Evolutionary conservation across 2,329 filamentous ascomycete genomes (phyloP).

Genomic region (Zymoseptoria pseudotritici): DNA sequence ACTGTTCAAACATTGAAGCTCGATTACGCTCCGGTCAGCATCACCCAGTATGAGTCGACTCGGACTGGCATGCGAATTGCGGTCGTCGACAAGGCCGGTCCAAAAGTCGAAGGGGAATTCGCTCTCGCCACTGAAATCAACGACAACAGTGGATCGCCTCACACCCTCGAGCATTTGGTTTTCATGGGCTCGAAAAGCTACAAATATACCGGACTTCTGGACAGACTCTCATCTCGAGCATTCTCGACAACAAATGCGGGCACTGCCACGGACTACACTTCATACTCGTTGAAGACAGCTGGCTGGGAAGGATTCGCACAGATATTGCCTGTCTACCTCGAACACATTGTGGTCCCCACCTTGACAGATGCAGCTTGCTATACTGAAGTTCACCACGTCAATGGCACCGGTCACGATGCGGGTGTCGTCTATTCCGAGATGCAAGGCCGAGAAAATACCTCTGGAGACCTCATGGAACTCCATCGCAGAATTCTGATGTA

Average conservation of each 20-base stretch:
- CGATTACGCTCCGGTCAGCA: conserved; percentile 79
- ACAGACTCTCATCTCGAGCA: conserved; percentile 85
- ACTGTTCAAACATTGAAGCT: conserved; percentile 78
- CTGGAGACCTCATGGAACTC: conserved; percentile 80
- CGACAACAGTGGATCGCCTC: conserved; percentile 84
- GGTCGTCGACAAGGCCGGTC: conserved; percentile 83
- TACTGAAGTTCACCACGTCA: conserved; percentile 93
- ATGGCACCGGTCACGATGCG: conserved; percentile 88
- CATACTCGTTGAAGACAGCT: conserved; percentile 89
- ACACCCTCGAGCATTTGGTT: conserved; percentile 46
- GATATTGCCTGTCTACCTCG: conserved; percentile 88
- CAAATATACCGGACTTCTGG: conserved; percentile 87
- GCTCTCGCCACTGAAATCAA: conserved; percentile 94
- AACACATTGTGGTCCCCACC: conserved; percentile 86
- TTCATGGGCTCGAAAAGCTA: conserved; percentile 80
- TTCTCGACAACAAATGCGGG: conserved; percentile 95
- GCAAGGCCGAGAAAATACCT: conserved; percentile 86
- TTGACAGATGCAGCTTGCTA: conserved; percentile 88
- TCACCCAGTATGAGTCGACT: conserved; percentile 94
- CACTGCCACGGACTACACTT: conserved; percentile 94
- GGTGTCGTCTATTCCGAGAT: conserved; percentile 91
- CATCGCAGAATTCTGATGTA: conserved; percentile 74
- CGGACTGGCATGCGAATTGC: conserved; percentile 91
- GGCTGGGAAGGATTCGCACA: conserved; percentile 96
- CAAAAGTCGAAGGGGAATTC: conserved; percentile 94